Evolutionary conservation across 2,329 filamentous ascomycete genomes (phyloP).

Genomic region (Alternaria angustiovoidea): DNA sequence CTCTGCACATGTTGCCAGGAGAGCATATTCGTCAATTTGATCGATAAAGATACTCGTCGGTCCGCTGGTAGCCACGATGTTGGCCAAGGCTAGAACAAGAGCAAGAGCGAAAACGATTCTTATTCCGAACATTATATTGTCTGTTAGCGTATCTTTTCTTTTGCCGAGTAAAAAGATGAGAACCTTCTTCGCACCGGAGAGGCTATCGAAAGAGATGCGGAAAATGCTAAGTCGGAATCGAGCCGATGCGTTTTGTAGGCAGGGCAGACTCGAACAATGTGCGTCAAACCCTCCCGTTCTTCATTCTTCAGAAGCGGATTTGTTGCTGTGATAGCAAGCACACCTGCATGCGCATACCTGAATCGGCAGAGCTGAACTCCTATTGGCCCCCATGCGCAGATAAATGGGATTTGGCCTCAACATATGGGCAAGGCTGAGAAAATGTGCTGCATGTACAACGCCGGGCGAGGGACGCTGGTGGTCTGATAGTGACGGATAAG

Average conservation of each 20-base stretch:
- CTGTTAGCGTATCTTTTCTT: neutral
- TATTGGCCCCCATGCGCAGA: neutral
- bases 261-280: neutral
- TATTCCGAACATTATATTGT: neutral
- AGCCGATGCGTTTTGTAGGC: neutral
- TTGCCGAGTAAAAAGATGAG: no score
- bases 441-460: neutral
- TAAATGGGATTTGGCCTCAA: neutral
- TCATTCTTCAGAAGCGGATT: neutral
- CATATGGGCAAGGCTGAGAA: neutral
- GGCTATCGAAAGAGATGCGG: neutral
- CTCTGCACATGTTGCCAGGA: neutral
- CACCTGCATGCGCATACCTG: neutral
- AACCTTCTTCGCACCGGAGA: neutral
- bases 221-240: neutral
- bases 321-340: neutral
- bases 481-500: neutral
- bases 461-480: neutral
- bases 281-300: neutral
- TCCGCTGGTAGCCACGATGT: neutral
- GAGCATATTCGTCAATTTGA: neutral
- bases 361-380: neutral
- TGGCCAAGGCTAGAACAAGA: neutral
- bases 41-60: slow-evolving; percentile 2
- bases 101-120: neutral